phyloP scores from a whole-genome alignment of 2,329 filamentous ascomycete species.

The Cladosporium oxysporum region DNA sequence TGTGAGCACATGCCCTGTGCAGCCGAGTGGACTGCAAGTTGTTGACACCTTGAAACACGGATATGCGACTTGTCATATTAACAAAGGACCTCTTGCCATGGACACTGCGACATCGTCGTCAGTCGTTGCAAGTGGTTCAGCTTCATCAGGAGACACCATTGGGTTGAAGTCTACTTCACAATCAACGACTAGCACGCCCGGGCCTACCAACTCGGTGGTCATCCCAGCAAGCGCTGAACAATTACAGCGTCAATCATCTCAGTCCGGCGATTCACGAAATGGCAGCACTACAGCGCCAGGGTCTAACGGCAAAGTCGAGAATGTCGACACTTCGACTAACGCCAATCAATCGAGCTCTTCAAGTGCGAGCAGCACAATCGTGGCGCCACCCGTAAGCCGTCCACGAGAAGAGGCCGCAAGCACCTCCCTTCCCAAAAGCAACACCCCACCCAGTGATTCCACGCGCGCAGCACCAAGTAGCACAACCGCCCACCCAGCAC shows the following conservation, averaged over 20 bases:
- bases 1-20: neutral
- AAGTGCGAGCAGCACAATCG: neutral
- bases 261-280: neutral
- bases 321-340: neutral
- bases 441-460: neutral
- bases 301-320: neutral
- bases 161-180: neutral
- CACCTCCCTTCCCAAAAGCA: neutral
- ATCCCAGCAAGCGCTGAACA: neutral
- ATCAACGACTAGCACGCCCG: neutral
- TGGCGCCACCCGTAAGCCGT: neutral
- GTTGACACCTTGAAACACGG: neutral
- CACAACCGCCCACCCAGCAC: conserved; percentile 45
- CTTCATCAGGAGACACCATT: neutral
- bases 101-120: neutral
- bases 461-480: conserved; percentile 21
- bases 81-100: neutral
- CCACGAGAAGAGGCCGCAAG: neutral
- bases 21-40: neutral
- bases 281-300: neutral
- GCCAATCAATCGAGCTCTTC: neutral
- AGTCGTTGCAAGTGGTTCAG: neutral
- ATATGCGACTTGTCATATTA: neutral
- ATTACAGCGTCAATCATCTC: neutral
- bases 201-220: neutral